Evolutionary conservation across 192 early-diverging fungal genomes (phyloP).

Genomic region (Coemansia sp.): DNA sequence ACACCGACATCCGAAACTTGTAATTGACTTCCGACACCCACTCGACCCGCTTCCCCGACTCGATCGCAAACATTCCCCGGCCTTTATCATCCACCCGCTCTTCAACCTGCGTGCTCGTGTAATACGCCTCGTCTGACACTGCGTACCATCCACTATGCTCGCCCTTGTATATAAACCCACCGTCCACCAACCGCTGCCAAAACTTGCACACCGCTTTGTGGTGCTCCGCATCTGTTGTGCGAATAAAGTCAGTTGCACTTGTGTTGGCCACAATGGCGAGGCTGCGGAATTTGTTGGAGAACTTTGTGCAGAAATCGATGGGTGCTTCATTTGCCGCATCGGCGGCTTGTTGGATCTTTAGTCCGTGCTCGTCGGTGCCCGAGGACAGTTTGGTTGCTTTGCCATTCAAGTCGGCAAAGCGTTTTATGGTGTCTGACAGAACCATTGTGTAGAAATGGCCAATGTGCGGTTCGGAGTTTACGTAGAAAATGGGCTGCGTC

Average conservation of each 20-base stretch:
- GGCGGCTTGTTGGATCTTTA: slow-evolving; percentile 96
- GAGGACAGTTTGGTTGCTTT: slow-evolving; percentile 43
- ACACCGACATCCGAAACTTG: slow-evolving; percentile 78
- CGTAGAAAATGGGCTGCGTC: slow-evolving; percentile 84
- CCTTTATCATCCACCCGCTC: slow-evolving; percentile 51
- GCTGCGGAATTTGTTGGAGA: slow-evolving; percentile 55
- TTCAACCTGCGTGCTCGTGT: slow-evolving; percentile 70
- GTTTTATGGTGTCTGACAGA: slow-evolving; percentile 75
- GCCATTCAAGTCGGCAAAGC: slow-evolving; percentile 74
- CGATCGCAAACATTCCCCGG: slow-evolving; percentile 57
- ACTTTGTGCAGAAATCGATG: slow-evolving; percentile 76
- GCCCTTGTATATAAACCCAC: slow-evolving; percentile 88
- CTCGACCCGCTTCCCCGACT: slow-evolving; percentile 82
- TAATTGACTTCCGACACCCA: slow-evolving; percentile 94
- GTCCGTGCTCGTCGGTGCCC: slow-evolving; percentile 96
- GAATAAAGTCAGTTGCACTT: slow-evolving; percentile 75
- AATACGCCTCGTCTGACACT: slow-evolving; percentile 94
- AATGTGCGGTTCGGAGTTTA: slow-evolving; percentile 78
- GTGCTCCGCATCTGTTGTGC: slow-evolving; percentile 84
- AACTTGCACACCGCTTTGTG: slow-evolving; percentile 64
- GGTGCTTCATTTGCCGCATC: slow-evolving; percentile 58
- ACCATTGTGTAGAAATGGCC: slow-evolving; percentile 92
- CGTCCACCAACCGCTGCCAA: slow-evolving; percentile 69
- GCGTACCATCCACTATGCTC: slow-evolving; percentile 92
- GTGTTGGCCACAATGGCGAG: slow-evolving; percentile 75